A percentile compares a stretch with the other conserved stretches of the same genome.
Conservation (phyloP, 495 filamentous ascomycete species). For the Aspergillus cavernicola region DNA sequence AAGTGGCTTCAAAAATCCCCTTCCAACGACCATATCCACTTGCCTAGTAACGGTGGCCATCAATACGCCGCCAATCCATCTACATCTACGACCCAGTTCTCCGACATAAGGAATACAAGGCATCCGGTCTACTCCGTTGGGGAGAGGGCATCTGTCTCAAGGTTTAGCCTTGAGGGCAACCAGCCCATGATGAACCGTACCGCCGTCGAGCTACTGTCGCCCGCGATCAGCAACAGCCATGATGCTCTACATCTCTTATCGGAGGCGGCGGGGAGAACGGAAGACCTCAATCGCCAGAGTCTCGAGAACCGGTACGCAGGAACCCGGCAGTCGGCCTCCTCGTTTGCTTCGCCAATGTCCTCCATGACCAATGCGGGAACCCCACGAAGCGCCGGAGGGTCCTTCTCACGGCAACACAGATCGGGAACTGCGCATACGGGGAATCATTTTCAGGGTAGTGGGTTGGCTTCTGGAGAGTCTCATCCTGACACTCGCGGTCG, state of each 20-base stretch:
- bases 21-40: conserved; percentile 8
- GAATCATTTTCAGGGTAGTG: conserved; percentile 28
- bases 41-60: conserved; percentile 14
- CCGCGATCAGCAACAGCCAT: conserved; percentile 55
- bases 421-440: conserved; percentile 28
- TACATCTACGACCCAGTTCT: conserved; percentile 24
- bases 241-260: conserved; percentile 58
- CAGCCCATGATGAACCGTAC: conserved; percentile 52
- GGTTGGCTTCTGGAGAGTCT: conserved; percentile 27
- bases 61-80: conserved; percentile 27
- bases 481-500: conserved; percentile 30
- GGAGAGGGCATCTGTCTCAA: conserved; percentile 24
- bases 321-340: conserved; percentile 40
- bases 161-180: conserved; percentile 32
- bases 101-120: conserved; percentile 29
- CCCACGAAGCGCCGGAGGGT: conserved; percentile 34
- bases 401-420: conserved; percentile 34
- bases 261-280: conserved; percentile 54
- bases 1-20: conserved; percentile 34
- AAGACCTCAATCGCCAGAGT: conserved; percentile 44
- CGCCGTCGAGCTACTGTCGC: conserved; percentile 53
- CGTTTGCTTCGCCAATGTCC: conserved; percentile 42
- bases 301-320: conserved; percentile 36
- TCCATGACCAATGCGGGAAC: conserved; percentile 40
- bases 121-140: conserved; percentile 26